phyloP scores from a whole-genome alignment of 352 stramenopile genomes.

The Globisporangium yorkense region DNA sequence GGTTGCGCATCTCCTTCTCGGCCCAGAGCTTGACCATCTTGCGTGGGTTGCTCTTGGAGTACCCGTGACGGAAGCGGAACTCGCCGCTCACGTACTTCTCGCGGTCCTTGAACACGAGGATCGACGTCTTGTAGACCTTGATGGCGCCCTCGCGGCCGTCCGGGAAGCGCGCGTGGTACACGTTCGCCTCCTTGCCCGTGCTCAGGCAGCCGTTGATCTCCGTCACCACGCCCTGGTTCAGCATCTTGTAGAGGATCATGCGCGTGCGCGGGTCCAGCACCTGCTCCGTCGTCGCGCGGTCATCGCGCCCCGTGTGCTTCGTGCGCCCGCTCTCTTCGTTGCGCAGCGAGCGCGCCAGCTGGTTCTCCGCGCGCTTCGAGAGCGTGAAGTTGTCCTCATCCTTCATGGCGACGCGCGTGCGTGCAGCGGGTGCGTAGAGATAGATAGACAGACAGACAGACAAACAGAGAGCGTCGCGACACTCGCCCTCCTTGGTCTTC shows the following conservation, averaged over 20 bases:
- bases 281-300: constrained; percentile 97
- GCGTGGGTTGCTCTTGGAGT: constrained; percentile 95
- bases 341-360: constrained; percentile 67
- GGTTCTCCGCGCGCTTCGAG: constrained; percentile 77
- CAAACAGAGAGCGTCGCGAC: too few relatives aligned
- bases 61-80: constrained; percentile 96
- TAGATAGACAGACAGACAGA: too few relatives aligned
- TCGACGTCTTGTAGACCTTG: constrained; percentile 86
- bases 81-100: constrained; percentile 99
- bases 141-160: constrained; percentile 76
- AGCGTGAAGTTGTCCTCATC: constrained; percentile 63
- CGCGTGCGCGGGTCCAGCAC: constrained; percentile 97
- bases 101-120: constrained; percentile 99
- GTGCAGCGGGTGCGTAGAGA: too few relatives aligned
- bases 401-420: constrained; percentile 24
- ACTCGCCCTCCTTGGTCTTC: too few relatives aligned
- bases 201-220: constrained; percentile 98
- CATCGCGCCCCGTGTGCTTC: constrained; percentile 94
- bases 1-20: constrained; percentile 99
- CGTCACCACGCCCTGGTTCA: constrained; percentile 94
- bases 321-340: constrained; percentile 68
- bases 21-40: constrained; percentile 99
- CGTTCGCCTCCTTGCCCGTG: constrained; percentile 99
- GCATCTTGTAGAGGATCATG: constrained; percentile 98
- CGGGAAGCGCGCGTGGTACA: constrained; percentile 94